Evolutionary conservation across 345 rosid species (phyloP), one percentile per base, ranked within the genome.

Genomic region (Euphorbia tirucalli): DNA sequence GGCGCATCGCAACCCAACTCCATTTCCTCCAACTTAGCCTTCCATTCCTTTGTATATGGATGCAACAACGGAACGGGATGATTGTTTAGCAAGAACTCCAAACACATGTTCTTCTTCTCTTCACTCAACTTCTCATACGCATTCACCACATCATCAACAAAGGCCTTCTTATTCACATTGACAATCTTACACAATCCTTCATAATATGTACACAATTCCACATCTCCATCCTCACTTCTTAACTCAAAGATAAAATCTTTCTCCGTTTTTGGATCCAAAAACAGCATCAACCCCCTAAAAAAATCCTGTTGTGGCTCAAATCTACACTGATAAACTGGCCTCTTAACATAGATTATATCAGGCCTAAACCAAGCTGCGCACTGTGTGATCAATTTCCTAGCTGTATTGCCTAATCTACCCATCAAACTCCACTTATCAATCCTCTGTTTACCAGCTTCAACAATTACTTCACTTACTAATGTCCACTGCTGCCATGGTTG

Each of bases 1-100:
- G 93, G 97, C 10, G 99, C 97, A 87, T 95, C 99, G 70, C 97
- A 95, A 11, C 97, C 99, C 80, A 95, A 49, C 81, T 95, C 99
- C 87, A 85, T 81, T 84, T 95, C 99, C 83, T 95, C 99, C 81
- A 91, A 79, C 80, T 88, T 93, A 21, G 88, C 91, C 77, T 93
- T 93, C 97, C 98, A 90, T 80, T 93, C 98, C 79, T 82, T 93
- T 0, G 97, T 88, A 75, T 87, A 91, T 0, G 97, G 98, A 86
- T 93, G 98, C 85, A 93, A 78, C 80, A 93, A 65, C n/a, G 75
- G 85, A 27, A 80, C 65, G 0, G 94, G 98, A 78, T 92, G 97
- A 81, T 90, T 90, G 43, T 44, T 72, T 21, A 95, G 72, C 91
- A 95, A 85, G 70, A 92, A 95, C 86, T 79, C 87, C 81, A 89